These are phyloP conservation scores for Euphorbia peplus DNA, from an alignment of 345 rosid species.

Conservation along the genomic window DNA sequence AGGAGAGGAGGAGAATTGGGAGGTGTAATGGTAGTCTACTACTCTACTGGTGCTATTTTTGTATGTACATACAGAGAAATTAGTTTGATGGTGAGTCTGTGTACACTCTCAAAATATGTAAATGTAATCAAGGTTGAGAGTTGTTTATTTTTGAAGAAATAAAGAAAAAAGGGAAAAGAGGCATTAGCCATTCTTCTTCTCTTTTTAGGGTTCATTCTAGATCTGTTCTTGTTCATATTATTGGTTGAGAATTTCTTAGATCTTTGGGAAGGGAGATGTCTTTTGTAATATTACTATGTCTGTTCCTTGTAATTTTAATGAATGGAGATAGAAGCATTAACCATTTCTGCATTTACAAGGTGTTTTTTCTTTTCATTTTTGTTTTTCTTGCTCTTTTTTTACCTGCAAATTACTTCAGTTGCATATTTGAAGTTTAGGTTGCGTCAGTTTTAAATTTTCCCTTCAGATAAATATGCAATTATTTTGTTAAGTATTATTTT, in stretches of 20 bases:
- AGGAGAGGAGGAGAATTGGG: neutral
- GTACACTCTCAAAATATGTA: slow-evolving; percentile 20
- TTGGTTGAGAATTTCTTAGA: neutral
- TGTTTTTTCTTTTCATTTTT: too few species aligned
- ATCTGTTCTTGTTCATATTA: slow-evolving; percentile 15
- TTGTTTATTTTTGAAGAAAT: slow-evolving; percentile 30
- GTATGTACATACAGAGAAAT: slow-evolving; percentile 24
- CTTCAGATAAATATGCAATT: too few species aligned
- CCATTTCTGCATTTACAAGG: too few species aligned
- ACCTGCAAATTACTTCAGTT: too few species aligned
- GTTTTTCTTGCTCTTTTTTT: too few species aligned
- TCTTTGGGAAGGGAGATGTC: neutral
- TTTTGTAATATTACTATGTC: slow-evolving; percentile 1
- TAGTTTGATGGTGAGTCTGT: neutral
- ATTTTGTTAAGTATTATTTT: too few species aligned
- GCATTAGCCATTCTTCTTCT: neutral
- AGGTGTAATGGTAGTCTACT: slow-evolving; percentile 18
- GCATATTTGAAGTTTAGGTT: too few species aligned
- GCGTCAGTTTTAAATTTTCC: too few species aligned
- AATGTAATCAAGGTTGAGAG: slow-evolving; percentile 23
- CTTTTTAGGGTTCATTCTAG: neutral
- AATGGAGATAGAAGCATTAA: slow-evolving; percentile 9
- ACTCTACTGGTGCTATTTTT: slow-evolving; percentile 1
- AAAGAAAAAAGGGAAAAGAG: slow-evolving; percentile 6
- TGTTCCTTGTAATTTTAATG: slow-evolving; percentile 20